Base-by-base conservation (phyloP, 2,329 filamentous ascomycete genomes). In the Penicillium olsonii region DNA sequence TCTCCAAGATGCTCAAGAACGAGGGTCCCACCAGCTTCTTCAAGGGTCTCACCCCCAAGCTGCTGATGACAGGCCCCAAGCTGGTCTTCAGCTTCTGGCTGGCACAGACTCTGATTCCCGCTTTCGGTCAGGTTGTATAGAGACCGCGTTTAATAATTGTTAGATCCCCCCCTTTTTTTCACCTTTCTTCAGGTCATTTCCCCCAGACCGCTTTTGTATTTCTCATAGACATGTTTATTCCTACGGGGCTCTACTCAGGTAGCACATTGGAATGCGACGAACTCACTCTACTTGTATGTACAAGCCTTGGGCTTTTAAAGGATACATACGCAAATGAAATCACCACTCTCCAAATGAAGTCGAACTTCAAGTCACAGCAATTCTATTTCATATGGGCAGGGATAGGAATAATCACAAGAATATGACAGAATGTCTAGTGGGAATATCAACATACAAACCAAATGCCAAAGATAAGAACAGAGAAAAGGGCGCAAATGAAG, bases 51-150 rank as follows among this genome's bases (percentile, higher is more conserved):
- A 88, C 91, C 42, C 94, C 94, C 55, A 99, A 99, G 87, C 84
- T 99, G 58, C 82, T 99, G 67, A 99, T 99, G 94, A 99, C 94
- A 14, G 95, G 94, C 19, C 94, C 94, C 56, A 99, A 99, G 83
- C 83, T 99, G 53, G 94, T 97, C 56, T 99, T 99, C 80, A 96
- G 92, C 54, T 99, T 99, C 85, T 99, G 94, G 94, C 84, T 99
- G 68, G 94, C 94, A 50, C 94, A 99, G 80, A 97, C 94, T 24
- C 80, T 99, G 65, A 99, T 99, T 68, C 94, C 94, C 43, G 87
- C 91, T 33, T 97, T 97, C 73, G 89, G 84, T 66, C 84, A 84
- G 72, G 69, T 85, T 51, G 74, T 84, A 70, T 84, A 79, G 59
- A 62, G 41, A 45, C 37, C 48, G 40, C 52, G 42, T 45, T 54